These are phyloP conservation scores for Calocybe cyanea DNA, from an alignment of 768 basidiomycete species.

Conservation along the genomic window DNA sequence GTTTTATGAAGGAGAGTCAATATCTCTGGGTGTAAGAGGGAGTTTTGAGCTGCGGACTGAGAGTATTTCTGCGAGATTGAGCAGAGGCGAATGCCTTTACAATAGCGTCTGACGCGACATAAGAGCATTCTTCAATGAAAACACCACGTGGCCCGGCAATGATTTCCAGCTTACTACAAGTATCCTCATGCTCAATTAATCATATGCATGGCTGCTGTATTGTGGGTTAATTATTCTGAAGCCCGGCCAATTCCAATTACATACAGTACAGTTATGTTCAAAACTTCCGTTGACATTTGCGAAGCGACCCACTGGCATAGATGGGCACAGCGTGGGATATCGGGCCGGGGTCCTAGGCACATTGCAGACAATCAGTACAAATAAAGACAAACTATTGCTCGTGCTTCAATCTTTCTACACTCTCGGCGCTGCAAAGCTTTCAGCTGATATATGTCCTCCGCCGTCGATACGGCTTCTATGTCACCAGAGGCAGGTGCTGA, in stretches of 20 bases:
- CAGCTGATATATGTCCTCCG: slow-evolving; percentile 1
- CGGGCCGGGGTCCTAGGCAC: background rate
- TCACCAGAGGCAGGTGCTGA: slow-evolving; percentile 50
- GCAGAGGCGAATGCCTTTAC: slow-evolving; percentile 1
- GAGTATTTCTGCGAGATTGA: background rate
- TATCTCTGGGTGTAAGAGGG: slow-evolving; percentile 19
- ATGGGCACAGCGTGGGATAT: too few relatives aligned
- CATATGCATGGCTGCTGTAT: too few relatives aligned
- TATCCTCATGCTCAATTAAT: too few relatives aligned
- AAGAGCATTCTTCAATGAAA: slow-evolving; percentile 15
- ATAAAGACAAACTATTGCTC: background rate
- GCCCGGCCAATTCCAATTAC: too few relatives aligned
- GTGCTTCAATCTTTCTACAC: background rate
- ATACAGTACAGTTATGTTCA: too few relatives aligned
- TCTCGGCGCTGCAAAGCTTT: slow-evolving; percentile 1
- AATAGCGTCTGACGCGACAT: slow-evolving; percentile 12
- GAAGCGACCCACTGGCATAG: too few relatives aligned
- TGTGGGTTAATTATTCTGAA: too few relatives aligned
- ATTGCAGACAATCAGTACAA: background rate
- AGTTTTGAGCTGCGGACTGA: slow-evolving; percentile 1
- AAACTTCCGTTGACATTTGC: too few relatives aligned
- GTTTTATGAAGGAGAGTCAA: slow-evolving; percentile 50
- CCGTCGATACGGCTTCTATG: slow-evolving; percentile 58
- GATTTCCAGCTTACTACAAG: too few relatives aligned
- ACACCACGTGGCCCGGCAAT: too few relatives aligned